These are phyloP conservation scores for Haplosporangium sp. DNA, from an alignment of 371 early-diverging fungal genomes.

Conservation along the genomic window DNA sequence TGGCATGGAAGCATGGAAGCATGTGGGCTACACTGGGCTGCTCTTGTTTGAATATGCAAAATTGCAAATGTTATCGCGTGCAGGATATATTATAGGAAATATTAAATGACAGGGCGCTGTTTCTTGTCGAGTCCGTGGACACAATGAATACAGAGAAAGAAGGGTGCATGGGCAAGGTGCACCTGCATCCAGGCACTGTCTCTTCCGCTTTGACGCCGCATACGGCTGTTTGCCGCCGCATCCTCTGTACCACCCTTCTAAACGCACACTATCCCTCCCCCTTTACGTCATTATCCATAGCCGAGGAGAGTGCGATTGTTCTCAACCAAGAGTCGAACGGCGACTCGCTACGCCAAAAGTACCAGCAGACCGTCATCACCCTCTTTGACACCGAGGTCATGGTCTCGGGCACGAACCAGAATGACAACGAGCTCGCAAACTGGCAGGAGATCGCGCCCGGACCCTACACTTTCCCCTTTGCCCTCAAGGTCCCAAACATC, in stretches of 20 bases:
- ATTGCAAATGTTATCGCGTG: too few relatives aligned
- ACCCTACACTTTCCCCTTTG: constrained; percentile 67
- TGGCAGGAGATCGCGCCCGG: constrained; percentile 69
- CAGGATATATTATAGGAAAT: too few relatives aligned
- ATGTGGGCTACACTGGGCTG: too few relatives aligned
- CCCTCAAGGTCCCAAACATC: constrained; percentile 64
- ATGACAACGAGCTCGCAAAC: constrained; percentile 57
- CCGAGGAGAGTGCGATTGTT: constrained; percentile 48
- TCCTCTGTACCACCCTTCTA: neutral
- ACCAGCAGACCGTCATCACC: constrained; percentile 46
- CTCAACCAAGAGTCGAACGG: constrained; percentile 53
- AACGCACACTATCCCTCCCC: neutral
- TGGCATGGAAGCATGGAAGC: neutral
- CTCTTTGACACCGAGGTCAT: constrained; percentile 48
- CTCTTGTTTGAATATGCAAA: too few relatives aligned
- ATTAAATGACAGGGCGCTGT: too few relatives aligned
- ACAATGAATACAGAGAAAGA: too few relatives aligned
- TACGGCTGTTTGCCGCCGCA: neutral
- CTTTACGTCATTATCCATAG: constrained; percentile 6
- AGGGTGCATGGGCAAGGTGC: too few relatives aligned
- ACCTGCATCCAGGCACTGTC: neutral
- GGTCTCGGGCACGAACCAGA: constrained; percentile 36
- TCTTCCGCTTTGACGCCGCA: neutral
- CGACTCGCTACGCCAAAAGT: constrained; percentile 51
- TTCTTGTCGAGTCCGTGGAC: too few relatives aligned